Base-by-base conservation (phyloP, 129 eudicot genomes). In the Solidago caesia region DNA sequence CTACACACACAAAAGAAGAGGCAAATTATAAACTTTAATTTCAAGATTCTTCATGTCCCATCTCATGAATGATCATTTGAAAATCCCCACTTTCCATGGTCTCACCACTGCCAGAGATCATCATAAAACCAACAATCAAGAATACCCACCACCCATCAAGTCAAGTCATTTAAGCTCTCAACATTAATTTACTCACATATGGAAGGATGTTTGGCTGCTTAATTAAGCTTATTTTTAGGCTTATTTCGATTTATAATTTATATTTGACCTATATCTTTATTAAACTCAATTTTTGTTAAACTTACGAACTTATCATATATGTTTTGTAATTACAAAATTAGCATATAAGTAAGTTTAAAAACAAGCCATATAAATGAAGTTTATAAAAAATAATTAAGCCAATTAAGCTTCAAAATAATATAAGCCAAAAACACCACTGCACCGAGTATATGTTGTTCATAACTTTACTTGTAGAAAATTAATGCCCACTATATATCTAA, bases 31-130 rank as follows among this genome's bases (percentile, higher is more conserved):
- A 67, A 75, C 83, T 76, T 68, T 55, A 67, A 72, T 71, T 65
- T 63, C 72, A 78, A 75, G 82, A 86, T 78, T 82, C 83, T 86
- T 70, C 86, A 78, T 81, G 96, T 89, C 96, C 89, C 87, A 75
- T 86, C 91, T 75, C 74, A 64, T 75, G 82, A 75, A 60, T 69
- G 78, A 77, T 77, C 59, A 58, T 62, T 70, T 59, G 59, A 79
- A 79, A 64, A 52, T 26, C 39, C 77, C 83, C 85, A 81, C 81
- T 70, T 67, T 79, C 60, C 68, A 68, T 63, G 73, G 82, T 72
- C 85, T 48, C 81, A 48, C 77, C 77, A 57, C 72, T 70, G 77
- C 79, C 64, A 49, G 29, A 48, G 81, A 80, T 80, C 74, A 69
- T 72, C 80, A 75, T 55, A 67, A 49, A 42, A 75, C 78, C 39